These are phyloP conservation scores for Vachellia collinsii DNA, from an alignment of 306 rosid species.

Conservation along the genomic window DNA sequence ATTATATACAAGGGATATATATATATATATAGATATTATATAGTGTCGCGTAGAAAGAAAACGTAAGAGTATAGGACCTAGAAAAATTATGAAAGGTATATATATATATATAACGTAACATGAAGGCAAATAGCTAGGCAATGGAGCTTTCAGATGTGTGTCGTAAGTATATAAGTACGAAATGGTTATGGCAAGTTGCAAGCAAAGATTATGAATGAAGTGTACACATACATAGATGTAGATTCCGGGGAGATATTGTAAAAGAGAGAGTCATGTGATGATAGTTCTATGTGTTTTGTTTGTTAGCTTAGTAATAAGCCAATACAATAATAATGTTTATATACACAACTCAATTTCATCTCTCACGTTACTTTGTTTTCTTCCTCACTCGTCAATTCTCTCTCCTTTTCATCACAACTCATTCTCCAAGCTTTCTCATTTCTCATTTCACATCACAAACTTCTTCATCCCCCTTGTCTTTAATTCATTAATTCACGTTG, in stretches of 20 bases:
- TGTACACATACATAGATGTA: too few species aligned
- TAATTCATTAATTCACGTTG: too few species aligned
- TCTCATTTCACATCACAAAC: too few species aligned
- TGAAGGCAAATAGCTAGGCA: not conserved
- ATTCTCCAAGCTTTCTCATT: too few species aligned
- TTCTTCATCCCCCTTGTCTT: not conserved
- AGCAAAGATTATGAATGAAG: too few species aligned
- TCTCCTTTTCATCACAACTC: too few species aligned
- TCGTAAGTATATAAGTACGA: not conserved
- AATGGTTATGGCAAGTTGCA: conserved; percentile 1
- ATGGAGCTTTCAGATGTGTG: not conserved
- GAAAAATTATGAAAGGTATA: not conserved
- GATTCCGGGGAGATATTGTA: not conserved
- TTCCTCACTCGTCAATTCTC: not conserved
- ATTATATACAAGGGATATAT: not conserved
- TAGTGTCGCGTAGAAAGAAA: not conserved
- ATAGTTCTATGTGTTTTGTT: not conserved
- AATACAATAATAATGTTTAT: not conserved
- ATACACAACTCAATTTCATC: not conserved
- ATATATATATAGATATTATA: not conserved
- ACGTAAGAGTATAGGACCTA: not conserved
- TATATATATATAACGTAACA: not conserved
- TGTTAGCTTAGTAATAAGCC: not conserved
- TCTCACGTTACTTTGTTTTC: not conserved
- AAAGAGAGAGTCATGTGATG: not conserved